Evolutionary conservation across 495 filamentous ascomycete genomes (phyloP).

Genomic region (Aspergillus campestris): DNA sequence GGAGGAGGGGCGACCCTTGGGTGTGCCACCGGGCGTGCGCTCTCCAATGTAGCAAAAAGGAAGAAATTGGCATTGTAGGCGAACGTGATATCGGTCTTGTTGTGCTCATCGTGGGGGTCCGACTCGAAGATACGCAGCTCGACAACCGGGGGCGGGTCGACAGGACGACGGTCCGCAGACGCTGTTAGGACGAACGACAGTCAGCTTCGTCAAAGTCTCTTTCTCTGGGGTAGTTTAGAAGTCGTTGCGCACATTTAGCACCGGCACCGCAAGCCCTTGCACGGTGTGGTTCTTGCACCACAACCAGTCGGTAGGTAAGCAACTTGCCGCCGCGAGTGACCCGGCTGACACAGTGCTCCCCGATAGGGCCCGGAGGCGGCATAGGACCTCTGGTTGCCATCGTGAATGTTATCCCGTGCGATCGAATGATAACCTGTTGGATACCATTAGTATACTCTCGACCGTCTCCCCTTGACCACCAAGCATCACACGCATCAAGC

Average conservation of each 20-base stretch:
- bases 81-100: constrained; percentile 73
- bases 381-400: constrained; percentile 28
- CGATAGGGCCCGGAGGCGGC: constrained; percentile 47
- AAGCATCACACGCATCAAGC: too few relatives aligned
- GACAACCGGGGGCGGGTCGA: constrained; percentile 96
- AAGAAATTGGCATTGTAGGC: constrained; percentile 96
- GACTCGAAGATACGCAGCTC: constrained; percentile 82
- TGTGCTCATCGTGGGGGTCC: constrained; percentile 43
- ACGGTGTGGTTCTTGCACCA: constrained; percentile 91
- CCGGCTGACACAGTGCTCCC: constrained; percentile 48
- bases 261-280: constrained; percentile 95
- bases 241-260: constrained; percentile 68
- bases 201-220: not conserved
- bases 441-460: too few relatives aligned
- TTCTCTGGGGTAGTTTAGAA: not conserved
- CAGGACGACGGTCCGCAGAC: constrained; percentile 89
- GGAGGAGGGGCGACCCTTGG: constrained; percentile 59
- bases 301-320: constrained; percentile 72
- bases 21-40: constrained; percentile 77
- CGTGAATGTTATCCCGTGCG: constrained; percentile 2
- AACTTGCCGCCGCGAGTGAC: constrained; percentile 70
- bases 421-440: not conserved
- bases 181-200: constrained; percentile 41
- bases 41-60: constrained; percentile 86
- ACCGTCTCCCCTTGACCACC: too few relatives aligned